Conservation (phyloP, 2,329 filamentous ascomycete genomes). For the Helotiales sp. region DNA sequence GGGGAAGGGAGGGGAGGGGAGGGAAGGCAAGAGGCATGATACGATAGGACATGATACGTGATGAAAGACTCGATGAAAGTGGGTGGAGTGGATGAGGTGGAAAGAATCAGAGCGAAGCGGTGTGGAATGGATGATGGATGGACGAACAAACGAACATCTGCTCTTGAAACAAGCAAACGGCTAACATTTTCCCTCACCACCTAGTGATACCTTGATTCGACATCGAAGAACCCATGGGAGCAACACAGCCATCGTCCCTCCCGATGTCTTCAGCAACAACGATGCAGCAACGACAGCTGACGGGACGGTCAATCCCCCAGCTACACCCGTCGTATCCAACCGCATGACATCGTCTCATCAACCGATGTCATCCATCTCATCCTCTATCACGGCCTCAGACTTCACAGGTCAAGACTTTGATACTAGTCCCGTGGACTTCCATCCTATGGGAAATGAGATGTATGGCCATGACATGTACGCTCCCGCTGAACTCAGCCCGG, state of each 20-base stretch:
- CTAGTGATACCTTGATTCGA: conserved; percentile 16
- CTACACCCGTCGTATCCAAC: neutral
- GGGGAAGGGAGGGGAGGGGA: neutral
- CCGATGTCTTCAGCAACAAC: conserved; percentile 11
- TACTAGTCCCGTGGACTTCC: conserved; percentile 4
- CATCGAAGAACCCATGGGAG: conserved; percentile 14
- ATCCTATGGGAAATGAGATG: neutral
- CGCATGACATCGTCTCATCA: neutral
- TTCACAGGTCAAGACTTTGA: neutral
- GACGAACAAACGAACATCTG: neutral
- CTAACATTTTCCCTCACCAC: neutral
- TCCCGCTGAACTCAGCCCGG: neutral
- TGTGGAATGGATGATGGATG: neutral
- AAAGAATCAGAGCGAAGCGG: neutral
- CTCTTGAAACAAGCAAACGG: neutral
- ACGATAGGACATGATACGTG: neutral
- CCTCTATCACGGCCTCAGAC: neutral
- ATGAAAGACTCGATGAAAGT: neutral
- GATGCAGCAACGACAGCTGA: conserved; percentile 11
- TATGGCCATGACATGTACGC: conserved; percentile 6
- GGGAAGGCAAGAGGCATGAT: no score
- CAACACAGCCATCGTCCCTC: conserved; percentile 12
- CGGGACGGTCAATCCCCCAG: neutral
- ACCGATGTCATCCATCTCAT: neutral
- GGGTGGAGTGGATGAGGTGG: neutral